These are phyloP conservation scores for Mimosa bimucronata DNA, from an alignment of 306 rosid genomes.

Conservation along the genomic window DNA sequence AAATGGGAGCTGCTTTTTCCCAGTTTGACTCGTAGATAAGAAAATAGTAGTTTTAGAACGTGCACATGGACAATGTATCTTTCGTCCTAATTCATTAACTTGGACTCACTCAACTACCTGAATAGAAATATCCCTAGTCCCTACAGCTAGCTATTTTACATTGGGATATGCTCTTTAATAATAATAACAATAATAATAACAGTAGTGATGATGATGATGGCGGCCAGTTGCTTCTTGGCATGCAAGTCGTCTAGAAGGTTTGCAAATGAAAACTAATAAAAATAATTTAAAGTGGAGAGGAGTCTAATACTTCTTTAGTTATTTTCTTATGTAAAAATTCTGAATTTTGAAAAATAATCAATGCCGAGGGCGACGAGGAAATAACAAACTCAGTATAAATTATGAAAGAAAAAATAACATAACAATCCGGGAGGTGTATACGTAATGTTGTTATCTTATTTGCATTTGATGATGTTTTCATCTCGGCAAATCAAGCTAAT, in stretches of 20 bases:
- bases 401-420: not conserved
- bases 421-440: not conserved
- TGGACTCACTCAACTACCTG: conserved; percentile 9
- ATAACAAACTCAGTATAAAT: not conserved
- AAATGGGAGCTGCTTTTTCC: conserved; percentile 24
- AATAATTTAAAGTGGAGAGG: not conserved
- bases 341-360: not conserved
- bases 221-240: not conserved
- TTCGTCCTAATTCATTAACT: not conserved
- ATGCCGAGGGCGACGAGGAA: not conserved
- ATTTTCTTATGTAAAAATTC: not conserved
- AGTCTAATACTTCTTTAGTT: too few relatives aligned
- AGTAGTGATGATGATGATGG: not conserved
- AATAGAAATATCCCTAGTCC: not conserved
- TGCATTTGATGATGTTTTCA: not conserved
- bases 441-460: not conserved
- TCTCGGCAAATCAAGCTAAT: not conserved
- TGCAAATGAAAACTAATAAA: not conserved
- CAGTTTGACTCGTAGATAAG: conserved; percentile 57
- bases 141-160: not conserved
- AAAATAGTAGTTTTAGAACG: conserved; percentile 42
- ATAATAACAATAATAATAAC: not conserved
- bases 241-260: not conserved
- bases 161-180: not conserved
- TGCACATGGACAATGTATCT: conserved; percentile 30